Evolutionary conservation across 768 basidiomycete genomes (phyloP), one percentile per base, ranked within the genome.

Genomic region (Suillus sp.): DNA sequence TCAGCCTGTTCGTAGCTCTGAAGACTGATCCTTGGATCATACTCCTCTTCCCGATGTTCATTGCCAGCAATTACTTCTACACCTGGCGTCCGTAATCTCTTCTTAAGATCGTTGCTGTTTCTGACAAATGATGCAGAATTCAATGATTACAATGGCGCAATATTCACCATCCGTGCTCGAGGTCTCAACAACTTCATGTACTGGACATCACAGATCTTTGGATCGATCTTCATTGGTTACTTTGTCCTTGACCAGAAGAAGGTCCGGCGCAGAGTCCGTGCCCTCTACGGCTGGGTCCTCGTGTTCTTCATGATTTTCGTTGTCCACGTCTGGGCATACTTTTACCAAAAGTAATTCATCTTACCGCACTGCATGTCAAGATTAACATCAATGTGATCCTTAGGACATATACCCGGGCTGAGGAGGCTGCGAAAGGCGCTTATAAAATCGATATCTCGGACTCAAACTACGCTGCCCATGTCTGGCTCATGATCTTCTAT

Each of bases 61-160:
- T 92, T 61, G 85, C 89, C 6, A 89, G 87, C 59, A 93, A 93
- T 73, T 93, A 89, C 85, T 92, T 92, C 78, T 92, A 91, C 70
- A 86, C 91, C 13, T 92, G 90, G 90, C 90, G 90, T 91, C 63
- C 70, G 88, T 78, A 20, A 64, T 35, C 16, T 47, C 2, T 34
- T 38, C 20, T 51, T 16, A 10, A 16, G 6, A 38, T 22, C 50
- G n/a, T 22, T 11, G 50, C 50, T 14, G 62, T 65, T 42, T 34
- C 42, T n/a, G 40, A 60, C 60, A 16, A 61, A 54, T 25, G 56
- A 42, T 68, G 65, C 65, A 91, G 89, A 93, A 76, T 93, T 93
- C 78, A 93, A 90, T 66, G 90, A 87, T 60, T 93, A 83, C 75
- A 95, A 94, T 67, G 86, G 79, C 5, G 89, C 86, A 3, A 69